These are phyloP conservation scores for Pseudogymnoascus sp. DNA, from an alignment of 2,329 filamentous ascomycete species.

Conservation along the genomic window DNA sequence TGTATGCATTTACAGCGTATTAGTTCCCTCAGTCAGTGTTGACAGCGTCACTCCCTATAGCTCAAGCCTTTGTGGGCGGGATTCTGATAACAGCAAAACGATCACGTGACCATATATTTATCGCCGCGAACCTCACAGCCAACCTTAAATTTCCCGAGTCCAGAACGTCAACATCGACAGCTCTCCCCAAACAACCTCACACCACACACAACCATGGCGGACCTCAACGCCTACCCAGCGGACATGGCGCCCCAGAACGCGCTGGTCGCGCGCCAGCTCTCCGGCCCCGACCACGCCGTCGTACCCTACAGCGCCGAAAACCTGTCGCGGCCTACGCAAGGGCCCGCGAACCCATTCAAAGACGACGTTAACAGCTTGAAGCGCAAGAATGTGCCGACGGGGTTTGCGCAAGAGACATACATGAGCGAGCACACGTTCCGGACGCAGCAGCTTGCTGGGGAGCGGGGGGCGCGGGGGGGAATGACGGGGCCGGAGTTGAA, in stretches of 20 bases:
- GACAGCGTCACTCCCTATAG: neutral
- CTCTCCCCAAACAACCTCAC: neutral
- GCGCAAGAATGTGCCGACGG: conserved; percentile 76
- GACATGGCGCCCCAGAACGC: conserved; percentile 59
- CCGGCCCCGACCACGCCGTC: conserved; percentile 50
- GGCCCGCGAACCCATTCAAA: conserved; percentile 70
- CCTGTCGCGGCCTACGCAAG: conserved; percentile 55
- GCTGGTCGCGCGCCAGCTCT: conserved; percentile 49
- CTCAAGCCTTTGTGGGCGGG: neutral
- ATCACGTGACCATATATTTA: neutral
- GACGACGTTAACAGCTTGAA: conserved; percentile 54
- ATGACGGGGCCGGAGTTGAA: conserved; percentile 53
- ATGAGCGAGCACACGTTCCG: conserved; percentile 89
- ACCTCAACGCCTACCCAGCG: conserved; percentile 56
- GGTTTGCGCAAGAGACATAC: conserved; percentile 77
- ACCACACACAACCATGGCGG: conserved; percentile 40
- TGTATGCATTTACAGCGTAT: conserved; percentile 3
- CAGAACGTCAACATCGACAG: neutral
- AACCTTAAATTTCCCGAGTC: conserved; percentile 4
- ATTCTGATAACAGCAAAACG: neutral
- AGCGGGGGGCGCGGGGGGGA: conserved; percentile 37
- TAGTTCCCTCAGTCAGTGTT: neutral
- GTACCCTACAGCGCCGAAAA: conserved; percentile 64
- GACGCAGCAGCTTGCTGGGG: conserved; percentile 66
- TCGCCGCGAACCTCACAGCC: neutral